Base-by-base conservation (phyloP, 2,329 filamentous ascomycete species). In the Claviceps africana region DNA sequence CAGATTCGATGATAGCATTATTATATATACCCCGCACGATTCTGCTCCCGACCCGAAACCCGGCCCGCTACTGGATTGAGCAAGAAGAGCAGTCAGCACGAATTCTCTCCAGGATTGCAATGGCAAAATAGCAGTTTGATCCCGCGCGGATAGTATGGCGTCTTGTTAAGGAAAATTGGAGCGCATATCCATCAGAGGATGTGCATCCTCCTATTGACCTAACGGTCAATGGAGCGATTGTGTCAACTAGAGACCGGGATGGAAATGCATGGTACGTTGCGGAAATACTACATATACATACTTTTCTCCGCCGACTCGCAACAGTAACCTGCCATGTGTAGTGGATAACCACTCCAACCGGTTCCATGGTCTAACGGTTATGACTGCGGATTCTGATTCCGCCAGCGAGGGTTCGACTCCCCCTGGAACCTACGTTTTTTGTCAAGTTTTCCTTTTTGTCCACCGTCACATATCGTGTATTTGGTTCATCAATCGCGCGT, bases 331-430 rank as follows among this genome's bases (percentile, higher is more conserved):
- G 9, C 56, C 59, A 63, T 60, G 58, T 52, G 61, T 58, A 60
- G 57, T 53, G 58, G 58, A 50, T 21, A 51, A 64, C 61, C 56
- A 48, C 54, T 59, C 58, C 56, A 55, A 22, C 1, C 1, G 63
- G 64, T 65, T 65, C 59, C 61, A 61, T 66, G 63, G 62, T 66
- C 64, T 66, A 65, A 65, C 62, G 63, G 62, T 63, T 58, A 66
- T 66, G 63, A 65, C 63, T 66, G 63, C 64, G 62, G 64, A 65
- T 56, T 56, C 55, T 65, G 62, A 65, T 65, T 65, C 64, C 62
- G 62, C 62, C 64, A 66, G 63, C 63, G 62, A 64, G 62, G 63
- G 62, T 65, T 64, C 62, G 62, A 66, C 62, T 65, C 64, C 63
- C 63, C 33, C 62, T 61, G 60, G 60, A 60, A 65, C 64, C 64